Conservation (phyloP, 2,329 filamentous ascomycete species). For the Davidsoniella australis region DNA sequence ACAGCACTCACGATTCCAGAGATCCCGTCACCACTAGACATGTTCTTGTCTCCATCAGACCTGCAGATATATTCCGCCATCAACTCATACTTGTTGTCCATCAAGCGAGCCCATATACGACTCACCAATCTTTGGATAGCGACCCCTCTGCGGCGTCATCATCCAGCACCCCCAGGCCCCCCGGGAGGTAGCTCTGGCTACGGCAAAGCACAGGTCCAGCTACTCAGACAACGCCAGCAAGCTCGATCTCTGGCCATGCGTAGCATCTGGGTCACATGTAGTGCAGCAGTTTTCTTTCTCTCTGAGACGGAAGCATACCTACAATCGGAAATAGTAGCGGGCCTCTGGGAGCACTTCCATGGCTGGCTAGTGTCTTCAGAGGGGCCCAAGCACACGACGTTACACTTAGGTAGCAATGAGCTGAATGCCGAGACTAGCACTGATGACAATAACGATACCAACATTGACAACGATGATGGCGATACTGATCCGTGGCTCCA, state of each 20-base stretch:
- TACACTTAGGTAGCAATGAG: slow-evolving; percentile 14
- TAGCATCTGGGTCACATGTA: slow-evolving; percentile 77
- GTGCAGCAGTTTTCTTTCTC: slow-evolving; percentile 74
- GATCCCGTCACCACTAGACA: slow-evolving; percentile 63
- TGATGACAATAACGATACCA: slow-evolving; percentile 1
- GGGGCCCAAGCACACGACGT: too few relatives aligned
- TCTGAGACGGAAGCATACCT: slow-evolving; percentile 78
- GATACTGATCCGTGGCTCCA: slow-evolving; percentile 18
- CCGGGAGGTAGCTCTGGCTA: slow-evolving; percentile 42
- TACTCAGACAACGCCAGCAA: slow-evolving; percentile 47
- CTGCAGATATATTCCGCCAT: slow-evolving; percentile 67
- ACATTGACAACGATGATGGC: background rate
- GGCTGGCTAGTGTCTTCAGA: slow-evolving; percentile 46
- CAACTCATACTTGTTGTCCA: slow-evolving; percentile 70
- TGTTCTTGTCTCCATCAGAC: slow-evolving; percentile 67
- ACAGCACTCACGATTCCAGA: slow-evolving; percentile 46
- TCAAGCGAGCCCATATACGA: slow-evolving; percentile 71
- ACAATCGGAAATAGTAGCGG: slow-evolving; percentile 72
- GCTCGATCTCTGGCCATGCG: slow-evolving; percentile 51
- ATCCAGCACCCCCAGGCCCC: slow-evolving; percentile 53
- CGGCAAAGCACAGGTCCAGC: slow-evolving; percentile 41
- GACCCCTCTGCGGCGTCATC: slow-evolving; percentile 56
- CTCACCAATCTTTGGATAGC: slow-evolving; percentile 78
- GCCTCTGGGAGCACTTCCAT: slow-evolving; percentile 65
- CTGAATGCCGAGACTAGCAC: slow-evolving; percentile 12